Percentiles rank a stretch among this genome's conserved stretches.
phyloP scores from a whole-genome alignment of 106 monocot species.

The Dendrobium chrysotoxum region DNA sequence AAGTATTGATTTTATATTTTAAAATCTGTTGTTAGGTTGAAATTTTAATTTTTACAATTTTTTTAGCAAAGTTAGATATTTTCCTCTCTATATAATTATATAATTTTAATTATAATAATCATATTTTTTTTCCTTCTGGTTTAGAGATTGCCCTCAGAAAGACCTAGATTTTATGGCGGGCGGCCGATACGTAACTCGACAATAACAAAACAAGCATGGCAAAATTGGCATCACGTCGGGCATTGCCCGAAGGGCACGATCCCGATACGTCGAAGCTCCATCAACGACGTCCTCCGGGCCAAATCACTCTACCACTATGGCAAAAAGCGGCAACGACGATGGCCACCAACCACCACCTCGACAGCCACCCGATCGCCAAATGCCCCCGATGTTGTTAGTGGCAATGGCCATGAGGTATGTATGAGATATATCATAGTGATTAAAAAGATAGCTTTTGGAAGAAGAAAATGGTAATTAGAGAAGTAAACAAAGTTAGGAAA shows the following conservation, averaged over 20 bases:
- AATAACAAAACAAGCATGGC: slow-evolving; percentile 33
- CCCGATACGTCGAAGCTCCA: slow-evolving; percentile 62
- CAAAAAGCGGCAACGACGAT: slow-evolving; percentile 36
- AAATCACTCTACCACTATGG: slow-evolving; percentile 77
- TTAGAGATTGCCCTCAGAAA: slow-evolving; percentile 38
- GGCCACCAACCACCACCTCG: background rate
- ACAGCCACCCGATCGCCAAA: slow-evolving; percentile 11
- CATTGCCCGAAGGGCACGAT: slow-evolving; percentile 73
- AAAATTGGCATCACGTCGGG: slow-evolving; percentile 78
- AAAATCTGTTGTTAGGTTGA: too few species aligned
- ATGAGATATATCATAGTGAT: too few species aligned
- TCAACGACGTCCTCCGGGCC: slow-evolving; percentile 74
- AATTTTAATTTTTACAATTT: too few species aligned
- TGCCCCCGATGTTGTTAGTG: slow-evolving; percentile 67
- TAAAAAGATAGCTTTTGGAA: background rate
- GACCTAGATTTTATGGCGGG: slow-evolving; percentile 25
- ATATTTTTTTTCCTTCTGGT: too few species aligned
- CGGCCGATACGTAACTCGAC: slow-evolving; percentile 31
- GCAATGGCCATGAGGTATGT: slow-evolving; percentile 91
- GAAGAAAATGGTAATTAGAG: background rate
- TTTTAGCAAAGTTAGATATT: too few species aligned
- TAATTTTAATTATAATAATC: too few species aligned
- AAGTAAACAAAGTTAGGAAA: background rate
- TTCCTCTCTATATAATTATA: too few species aligned
- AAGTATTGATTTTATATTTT: too few species aligned